These are phyloP conservation scores for Fusarium mexicanum DNA, from an alignment of 2,329 filamentous ascomycete genomes.

Conservation along the genomic window DNA sequence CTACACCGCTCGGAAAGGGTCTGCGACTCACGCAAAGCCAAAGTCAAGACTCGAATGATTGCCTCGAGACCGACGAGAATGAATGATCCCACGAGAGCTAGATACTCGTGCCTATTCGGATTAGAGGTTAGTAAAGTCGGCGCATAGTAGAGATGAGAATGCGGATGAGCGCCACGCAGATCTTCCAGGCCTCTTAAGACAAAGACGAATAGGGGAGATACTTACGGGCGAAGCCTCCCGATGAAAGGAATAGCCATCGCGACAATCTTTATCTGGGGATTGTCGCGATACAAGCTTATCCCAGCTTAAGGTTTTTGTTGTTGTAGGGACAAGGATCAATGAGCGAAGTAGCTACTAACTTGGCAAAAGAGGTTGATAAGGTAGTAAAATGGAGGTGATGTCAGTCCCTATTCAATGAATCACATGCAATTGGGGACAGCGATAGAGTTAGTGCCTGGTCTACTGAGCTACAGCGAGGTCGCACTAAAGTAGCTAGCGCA, in stretches of 20 bases:
- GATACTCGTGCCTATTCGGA: constrained; percentile 77
- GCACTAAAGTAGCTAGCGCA: constrained; percentile 19
- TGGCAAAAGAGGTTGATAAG: constrained; percentile 7
- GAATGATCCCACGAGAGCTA: constrained; percentile 86
- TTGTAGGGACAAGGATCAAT: constrained; percentile 14
- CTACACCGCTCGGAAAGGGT: constrained; percentile 15
- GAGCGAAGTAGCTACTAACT: not conserved
- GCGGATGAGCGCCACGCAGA: constrained; percentile 8
- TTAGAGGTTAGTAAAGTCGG: constrained; percentile 25
- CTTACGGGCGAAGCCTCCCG: constrained; percentile 63
- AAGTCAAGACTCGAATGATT: constrained; percentile 83
- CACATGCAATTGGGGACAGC: constrained; percentile 41
- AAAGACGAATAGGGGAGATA: constrained; percentile 23
- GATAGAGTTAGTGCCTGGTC: not conserved
- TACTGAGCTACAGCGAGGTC: not conserved
- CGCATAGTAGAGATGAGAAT: constrained; percentile 1
- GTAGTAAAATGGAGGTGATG: constrained; percentile 34
- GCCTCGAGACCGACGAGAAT: constrained; percentile 84
- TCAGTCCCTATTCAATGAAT: constrained; percentile 8
- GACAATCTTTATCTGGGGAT: constrained; percentile 16
- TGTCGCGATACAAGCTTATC: constrained; percentile 12
- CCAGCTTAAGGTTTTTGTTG: not conserved
- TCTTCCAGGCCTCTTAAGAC: not conserved
- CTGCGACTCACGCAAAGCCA: constrained; percentile 77
- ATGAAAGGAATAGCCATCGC: constrained; percentile 64